These are phyloP conservation scores for Kwoniella bestiolae DNA, from an alignment of 768 basidiomycete species.

Conservation along the genomic window DNA sequence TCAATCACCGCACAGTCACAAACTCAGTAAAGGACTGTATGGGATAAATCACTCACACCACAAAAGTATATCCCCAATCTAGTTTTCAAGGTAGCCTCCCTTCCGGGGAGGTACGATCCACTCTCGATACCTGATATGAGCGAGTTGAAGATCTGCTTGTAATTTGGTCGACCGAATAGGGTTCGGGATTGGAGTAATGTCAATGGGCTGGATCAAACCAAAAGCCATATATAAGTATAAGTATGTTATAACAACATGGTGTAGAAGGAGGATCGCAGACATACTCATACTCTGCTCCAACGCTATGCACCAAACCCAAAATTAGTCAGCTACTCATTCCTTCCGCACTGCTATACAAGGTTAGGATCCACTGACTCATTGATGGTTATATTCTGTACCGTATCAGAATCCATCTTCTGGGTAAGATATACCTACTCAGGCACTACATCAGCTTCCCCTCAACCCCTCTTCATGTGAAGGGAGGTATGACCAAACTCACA, in stretches of 20 bases:
- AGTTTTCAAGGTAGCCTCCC: constrained; percentile 76
- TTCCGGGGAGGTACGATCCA: constrained; percentile 79
- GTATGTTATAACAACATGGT: too few relatives aligned
- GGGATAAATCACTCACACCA: constrained; percentile 61
- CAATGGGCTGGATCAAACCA: constrained; percentile 68
- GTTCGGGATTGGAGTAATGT: constrained; percentile 86
- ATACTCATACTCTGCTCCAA: constrained; percentile 51
- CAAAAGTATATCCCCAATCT: constrained; percentile 90
- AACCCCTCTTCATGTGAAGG: too few relatives aligned
- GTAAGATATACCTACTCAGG: constrained; percentile 45
- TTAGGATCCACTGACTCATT: constrained; percentile 38
- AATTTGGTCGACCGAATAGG: constrained; percentile 90
- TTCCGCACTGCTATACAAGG: background rate
- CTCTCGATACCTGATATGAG: constrained; percentile 78
- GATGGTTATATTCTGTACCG: constrained; percentile 48
- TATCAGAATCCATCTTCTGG: constrained; percentile 43
- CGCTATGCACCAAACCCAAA: constrained; percentile 11
- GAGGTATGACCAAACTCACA: constrained; percentile 15
- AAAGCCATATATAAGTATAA: too few relatives aligned
- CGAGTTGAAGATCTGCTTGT: constrained; percentile 75
- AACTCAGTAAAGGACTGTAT: too few relatives aligned
- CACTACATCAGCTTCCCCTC: background rate
- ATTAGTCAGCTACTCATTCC: background rate
- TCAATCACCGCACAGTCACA: too few relatives aligned
- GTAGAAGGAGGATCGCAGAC: too few relatives aligned